These are phyloP conservation scores for Leonotis leonurus DNA, from an alignment of 257 asterid species.

Conservation along the genomic window DNA sequence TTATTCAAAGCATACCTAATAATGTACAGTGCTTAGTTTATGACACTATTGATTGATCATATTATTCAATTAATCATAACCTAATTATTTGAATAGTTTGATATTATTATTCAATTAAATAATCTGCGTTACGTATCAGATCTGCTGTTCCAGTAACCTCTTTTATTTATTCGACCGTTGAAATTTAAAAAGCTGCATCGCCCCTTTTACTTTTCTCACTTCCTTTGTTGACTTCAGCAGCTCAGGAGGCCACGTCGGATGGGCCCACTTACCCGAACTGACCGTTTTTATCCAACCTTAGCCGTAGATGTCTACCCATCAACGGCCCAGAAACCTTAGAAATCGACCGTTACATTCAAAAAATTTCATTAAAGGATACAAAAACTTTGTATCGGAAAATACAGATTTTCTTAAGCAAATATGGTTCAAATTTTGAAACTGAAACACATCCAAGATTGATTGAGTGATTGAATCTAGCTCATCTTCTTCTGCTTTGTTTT, in stretches of 20 bases:
- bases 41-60: neutral
- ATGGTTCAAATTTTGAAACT: neutral
- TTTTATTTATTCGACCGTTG: slow-evolving; percentile 47
- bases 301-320: slow-evolving; percentile 36
- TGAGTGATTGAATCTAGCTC: neutral
- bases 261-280: slow-evolving; percentile 18
- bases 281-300: slow-evolving; percentile 25
- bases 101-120: neutral
- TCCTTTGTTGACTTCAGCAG: slow-evolving; percentile 22
- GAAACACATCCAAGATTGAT: neutral
- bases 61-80: neutral
- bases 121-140: slow-evolving; percentile 11
- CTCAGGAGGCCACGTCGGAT: slow-evolving; percentile 21
- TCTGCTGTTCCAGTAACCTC: slow-evolving; percentile 7
- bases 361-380: slow-evolving; percentile 18
- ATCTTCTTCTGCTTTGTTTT: neutral
- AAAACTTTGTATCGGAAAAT: neutral
- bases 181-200: slow-evolving; percentile 21
- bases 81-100: slow-evolving; percentile 1
- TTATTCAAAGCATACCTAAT: neutral
- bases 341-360: slow-evolving; percentile 63
- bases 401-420: slow-evolving; percentile 28
- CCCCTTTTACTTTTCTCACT: neutral
- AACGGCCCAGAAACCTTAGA: slow-evolving; percentile 22
- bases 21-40: neutral